Percentiles rank a stretch among this genome's conserved stretches.
Conservation (phyloP, 106 monocot genomes). For the Allium cepa region DNA sequence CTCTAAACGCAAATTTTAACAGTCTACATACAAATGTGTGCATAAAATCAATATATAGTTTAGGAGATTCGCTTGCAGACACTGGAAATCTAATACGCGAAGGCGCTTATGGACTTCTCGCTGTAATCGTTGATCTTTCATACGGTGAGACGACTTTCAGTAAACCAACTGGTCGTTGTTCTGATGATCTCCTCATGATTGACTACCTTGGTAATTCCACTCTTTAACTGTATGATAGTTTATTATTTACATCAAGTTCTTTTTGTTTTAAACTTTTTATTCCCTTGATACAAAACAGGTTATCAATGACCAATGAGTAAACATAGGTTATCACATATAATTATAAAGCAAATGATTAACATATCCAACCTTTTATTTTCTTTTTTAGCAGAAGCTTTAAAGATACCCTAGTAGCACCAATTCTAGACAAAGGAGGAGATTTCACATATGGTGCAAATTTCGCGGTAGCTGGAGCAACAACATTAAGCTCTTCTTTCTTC, state of each 20-base stretch:
- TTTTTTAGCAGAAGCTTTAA: not conserved
- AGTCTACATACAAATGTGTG: not conserved
- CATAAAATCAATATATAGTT: constrained; percentile 36
- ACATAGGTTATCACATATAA: too few relatives aligned
- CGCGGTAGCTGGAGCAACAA: constrained; percentile 54
- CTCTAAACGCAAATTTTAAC: too few relatives aligned
- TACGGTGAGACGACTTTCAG: constrained; percentile 34
- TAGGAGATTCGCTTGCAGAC: constrained; percentile 57
- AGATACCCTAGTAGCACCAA: not conserved
- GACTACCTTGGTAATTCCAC: constrained; percentile 28
- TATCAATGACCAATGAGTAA: too few relatives aligned
- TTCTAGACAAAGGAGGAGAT: constrained; percentile 2
- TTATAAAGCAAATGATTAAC: too few relatives aligned
- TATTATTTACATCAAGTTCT: too few relatives aligned
- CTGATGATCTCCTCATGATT: constrained; percentile 35
- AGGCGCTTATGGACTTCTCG: not conserved
- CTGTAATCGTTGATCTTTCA: constrained; percentile 1
- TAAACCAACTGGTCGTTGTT: constrained; percentile 43
- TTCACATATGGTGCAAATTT: constrained; percentile 47
- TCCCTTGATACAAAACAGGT: too few relatives aligned
- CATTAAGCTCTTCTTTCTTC: constrained; percentile 26
- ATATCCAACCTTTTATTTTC: not conserved
- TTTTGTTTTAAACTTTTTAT: too few relatives aligned
- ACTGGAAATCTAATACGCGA: constrained; percentile 26
- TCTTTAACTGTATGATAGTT: too few relatives aligned